Evolutionary conservation across 805 yeast genomes (phyloP).

Genomic region (Suhomyces faveliae): DNA sequence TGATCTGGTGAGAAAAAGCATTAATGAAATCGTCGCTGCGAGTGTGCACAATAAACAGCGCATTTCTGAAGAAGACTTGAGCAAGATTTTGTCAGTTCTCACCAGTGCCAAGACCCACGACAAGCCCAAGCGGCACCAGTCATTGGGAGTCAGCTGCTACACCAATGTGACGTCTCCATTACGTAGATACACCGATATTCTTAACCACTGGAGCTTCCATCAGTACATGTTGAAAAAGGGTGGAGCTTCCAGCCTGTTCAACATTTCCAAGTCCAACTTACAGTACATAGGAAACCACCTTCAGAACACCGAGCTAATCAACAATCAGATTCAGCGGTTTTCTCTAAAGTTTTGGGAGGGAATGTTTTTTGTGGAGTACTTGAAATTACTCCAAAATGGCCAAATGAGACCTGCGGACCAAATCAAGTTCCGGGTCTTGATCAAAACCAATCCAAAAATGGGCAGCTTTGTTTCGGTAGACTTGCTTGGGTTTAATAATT

Average conservation of each 20-base stretch:
- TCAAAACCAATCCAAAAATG: slow-evolving; percentile 23
- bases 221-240: slow-evolving; percentile 6
- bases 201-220: slow-evolving; percentile 68
- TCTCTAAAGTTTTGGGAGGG: slow-evolving; percentile 40
- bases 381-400: slow-evolving; percentile 15
- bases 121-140: slow-evolving; percentile 50
- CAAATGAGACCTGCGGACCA: slow-evolving; percentile 12
- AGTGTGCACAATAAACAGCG: slow-evolving; percentile 13
- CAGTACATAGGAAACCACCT: slow-evolving; percentile 26
- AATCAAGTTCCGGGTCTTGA: slow-evolving; percentile 23
- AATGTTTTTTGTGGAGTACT: slow-evolving; percentile 29
- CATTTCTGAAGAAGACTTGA: slow-evolving; percentile 39
- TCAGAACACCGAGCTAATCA: slow-evolving; percentile 30
- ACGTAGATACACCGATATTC: slow-evolving; percentile 26
- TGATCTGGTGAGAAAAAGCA: slow-evolving; percentile 19
- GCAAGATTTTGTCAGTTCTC: slow-evolving; percentile 45
- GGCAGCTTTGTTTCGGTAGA: slow-evolving; percentile 27
- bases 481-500: slow-evolving; percentile 23
- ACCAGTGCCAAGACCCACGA: slow-evolving; percentile 53
- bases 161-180: slow-evolving; percentile 65
- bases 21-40: slow-evolving; percentile 21
- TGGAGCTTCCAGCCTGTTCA: background rate
- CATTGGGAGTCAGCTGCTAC: slow-evolving; percentile 62
- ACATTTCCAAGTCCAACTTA: slow-evolving; percentile 2
- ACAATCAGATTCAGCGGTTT: slow-evolving; percentile 21